Conservation (phyloP, 2,329 filamentous ascomycete genomes). For the Hymenoscyphus linearis region DNA sequence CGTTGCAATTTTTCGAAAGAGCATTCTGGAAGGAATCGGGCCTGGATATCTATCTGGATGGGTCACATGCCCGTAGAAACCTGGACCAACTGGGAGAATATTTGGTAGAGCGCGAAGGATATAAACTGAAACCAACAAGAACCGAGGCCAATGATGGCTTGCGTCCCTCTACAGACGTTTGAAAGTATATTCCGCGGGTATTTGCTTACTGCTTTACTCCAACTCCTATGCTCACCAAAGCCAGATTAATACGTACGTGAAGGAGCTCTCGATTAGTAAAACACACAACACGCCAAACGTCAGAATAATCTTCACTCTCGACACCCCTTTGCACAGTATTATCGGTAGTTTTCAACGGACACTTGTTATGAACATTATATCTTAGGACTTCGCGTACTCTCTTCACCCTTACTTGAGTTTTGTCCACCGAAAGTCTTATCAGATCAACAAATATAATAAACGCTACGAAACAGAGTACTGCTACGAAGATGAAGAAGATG, state of each 20-base stretch:
- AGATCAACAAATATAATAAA: neutral
- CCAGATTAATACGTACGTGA: neutral
- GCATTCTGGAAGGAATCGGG: slow-evolving; percentile 7
- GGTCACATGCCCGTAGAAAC: neutral
- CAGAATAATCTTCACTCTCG: neutral
- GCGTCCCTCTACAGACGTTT: neutral
- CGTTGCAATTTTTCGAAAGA: slow-evolving; percentile 11
- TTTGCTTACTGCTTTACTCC: neutral
- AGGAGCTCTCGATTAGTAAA: neutral
- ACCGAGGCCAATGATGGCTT: neutral
- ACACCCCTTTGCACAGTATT: neutral
- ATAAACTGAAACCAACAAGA: neutral
- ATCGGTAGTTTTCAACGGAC: neutral
- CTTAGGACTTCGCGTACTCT: slow-evolving; percentile 4
- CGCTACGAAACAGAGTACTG: neutral
- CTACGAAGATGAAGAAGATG: neutral
- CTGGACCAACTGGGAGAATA: neutral
- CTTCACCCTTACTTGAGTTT: slow-evolving; percentile 4
- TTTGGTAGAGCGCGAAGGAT: neutral
- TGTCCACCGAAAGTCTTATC: slow-evolving; percentile 1
- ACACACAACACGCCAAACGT: neutral
- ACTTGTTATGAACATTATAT: slow-evolving; percentile 2
- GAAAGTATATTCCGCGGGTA: neutral
- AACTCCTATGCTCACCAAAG: neutral
- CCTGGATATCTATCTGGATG: slow-evolving; percentile 11